phyloP scores from a whole-genome alignment of 257 asterid species.

The Primulina eburnea region DNA sequence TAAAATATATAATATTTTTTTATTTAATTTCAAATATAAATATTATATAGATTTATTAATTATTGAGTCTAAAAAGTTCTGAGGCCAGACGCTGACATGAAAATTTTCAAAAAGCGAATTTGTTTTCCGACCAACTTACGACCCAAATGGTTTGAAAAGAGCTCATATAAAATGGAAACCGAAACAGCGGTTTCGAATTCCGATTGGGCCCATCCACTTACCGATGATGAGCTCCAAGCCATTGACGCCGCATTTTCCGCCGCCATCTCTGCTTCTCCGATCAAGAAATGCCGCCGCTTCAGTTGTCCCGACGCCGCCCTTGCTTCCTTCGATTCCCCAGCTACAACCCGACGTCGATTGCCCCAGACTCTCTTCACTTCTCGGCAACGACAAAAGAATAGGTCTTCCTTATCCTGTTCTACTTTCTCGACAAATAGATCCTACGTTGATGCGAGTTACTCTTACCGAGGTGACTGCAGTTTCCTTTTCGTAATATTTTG shows the following conservation, averaged over 20 bases:
- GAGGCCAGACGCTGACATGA: too few species aligned
- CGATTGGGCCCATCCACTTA: slow-evolving; percentile 68
- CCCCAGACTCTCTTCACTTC: slow-evolving; percentile 65
- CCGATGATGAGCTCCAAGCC: slow-evolving; percentile 66
- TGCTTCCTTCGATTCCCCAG: slow-evolving; percentile 27
- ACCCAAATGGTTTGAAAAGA: not conserved
- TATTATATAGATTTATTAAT: too few species aligned
- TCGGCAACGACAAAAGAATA: slow-evolving; percentile 30
- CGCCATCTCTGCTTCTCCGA: slow-evolving; percentile 25
- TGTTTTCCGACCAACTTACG: too few species aligned
- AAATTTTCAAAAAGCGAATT: too few species aligned
- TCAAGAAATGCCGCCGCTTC: slow-evolving; percentile 31
- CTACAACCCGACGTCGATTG: slow-evolving; percentile 55
- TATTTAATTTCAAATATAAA: too few species aligned
- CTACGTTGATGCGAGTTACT: slow-evolving; percentile 3
- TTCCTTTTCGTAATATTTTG: not conserved
- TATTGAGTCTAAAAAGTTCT: too few species aligned
- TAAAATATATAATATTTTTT: too few species aligned
- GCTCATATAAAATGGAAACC: slow-evolving; percentile 24
- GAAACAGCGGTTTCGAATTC: slow-evolving; percentile 25
- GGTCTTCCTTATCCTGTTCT: slow-evolving; percentile 25
- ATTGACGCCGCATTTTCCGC: slow-evolving; percentile 60
- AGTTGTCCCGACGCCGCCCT: slow-evolving; percentile 17
- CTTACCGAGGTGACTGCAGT: slow-evolving; percentile 30
- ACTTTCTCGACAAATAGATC: slow-evolving; percentile 39